Evolutionary conservation across 192 early-diverging fungal species (phyloP), one percentile per base, ranked within the genome.

Genomic region (Kappamyces sp.): DNA sequence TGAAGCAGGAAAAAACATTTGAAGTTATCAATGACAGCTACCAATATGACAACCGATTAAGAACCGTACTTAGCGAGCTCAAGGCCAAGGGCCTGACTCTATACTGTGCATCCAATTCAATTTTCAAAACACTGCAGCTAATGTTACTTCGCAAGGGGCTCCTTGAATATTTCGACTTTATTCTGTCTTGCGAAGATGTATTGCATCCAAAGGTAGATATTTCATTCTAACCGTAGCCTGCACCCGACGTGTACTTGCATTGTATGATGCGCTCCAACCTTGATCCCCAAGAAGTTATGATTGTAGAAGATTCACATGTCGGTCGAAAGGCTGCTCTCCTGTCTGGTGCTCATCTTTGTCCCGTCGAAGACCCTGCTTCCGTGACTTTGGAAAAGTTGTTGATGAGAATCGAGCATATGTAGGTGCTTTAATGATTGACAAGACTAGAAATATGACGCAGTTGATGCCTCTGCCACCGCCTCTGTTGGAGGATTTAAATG

Each of bases 241-340:
- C 34, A 7, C 40, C 57, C 6, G 57, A 32, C 31, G 33, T 58
- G 15, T 58, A 58, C 41, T 9, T 58, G 30, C 40, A 46, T 15
- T 30, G 34, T 0, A 39, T 32, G 8, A 34, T 40, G 4, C 37
- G 57, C 3, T 34, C 37, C 12, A 39, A 39, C 7, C 29, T 32
- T 14, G 33, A 32, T n/a, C 43, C 40, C 5, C 37, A 46, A 29
- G 57, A 58, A 58, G 40, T 39, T 6, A 58, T 58, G 8, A 49
- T 58, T 7, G 34, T 58, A 4, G 57, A 58, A 39, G 57, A 58
- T 32, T 58, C 57, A 22, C 57, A 58, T 15, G 57, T 58, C 57
- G 57, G 57, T 6, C 37, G 57, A 30, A 58, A 46, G 43, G 38
- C 57, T 32, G 57, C 57, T 53, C 57, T 58, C 5, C 43, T 58